phyloP scores from a whole-genome alignment of 805 yeast genomes.

The Maudiozyma serrabonitensis region DNA sequence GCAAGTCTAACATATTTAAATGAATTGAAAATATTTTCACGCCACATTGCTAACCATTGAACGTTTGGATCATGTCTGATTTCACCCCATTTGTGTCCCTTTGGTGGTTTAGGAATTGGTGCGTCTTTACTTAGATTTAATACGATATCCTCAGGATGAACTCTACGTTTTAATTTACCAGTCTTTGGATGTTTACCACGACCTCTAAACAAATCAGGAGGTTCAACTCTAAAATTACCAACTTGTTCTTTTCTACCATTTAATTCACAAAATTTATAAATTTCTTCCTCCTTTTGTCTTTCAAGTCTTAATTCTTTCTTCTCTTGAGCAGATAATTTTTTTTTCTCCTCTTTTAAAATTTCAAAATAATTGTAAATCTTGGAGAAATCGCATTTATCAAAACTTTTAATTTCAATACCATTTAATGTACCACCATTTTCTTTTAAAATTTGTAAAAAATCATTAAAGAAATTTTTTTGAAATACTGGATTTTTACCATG shows the following conservation, averaged over 20 bases:
- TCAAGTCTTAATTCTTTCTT: conserved; percentile 65
- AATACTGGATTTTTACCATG: conserved; percentile 83
- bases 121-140: conserved; percentile 69
- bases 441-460: conserved; percentile 57
- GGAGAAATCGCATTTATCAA: conserved; percentile 67
- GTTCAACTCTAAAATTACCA: conserved; percentile 90
- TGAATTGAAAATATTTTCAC: conserved; percentile 77
- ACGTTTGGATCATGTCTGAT: conserved; percentile 81
- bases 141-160: conserved; percentile 80
- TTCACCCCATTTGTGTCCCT: conserved; percentile 86
- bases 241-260: conserved; percentile 88
- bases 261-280: conserved; percentile 65
- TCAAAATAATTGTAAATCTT: conserved; percentile 69
- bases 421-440: conserved; percentile 57
- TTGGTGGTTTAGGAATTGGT: conserved; percentile 71
- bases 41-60: conserved; percentile 96
- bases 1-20: conserved; percentile 87
- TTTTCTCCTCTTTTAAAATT: conserved; percentile 58
- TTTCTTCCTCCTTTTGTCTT: conserved; percentile 68
- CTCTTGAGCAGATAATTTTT: conserved; percentile 57
- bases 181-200: conserved; percentile 97
- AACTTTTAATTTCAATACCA: conserved; percentile 41
- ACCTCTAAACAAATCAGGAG: conserved; percentile 92
- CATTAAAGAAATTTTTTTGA: conserved; percentile 77
- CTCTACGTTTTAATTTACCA: conserved; percentile 81